Base-by-base conservation (phyloP, 106 monocot species). In the Ottelia alismoides region DNA sequence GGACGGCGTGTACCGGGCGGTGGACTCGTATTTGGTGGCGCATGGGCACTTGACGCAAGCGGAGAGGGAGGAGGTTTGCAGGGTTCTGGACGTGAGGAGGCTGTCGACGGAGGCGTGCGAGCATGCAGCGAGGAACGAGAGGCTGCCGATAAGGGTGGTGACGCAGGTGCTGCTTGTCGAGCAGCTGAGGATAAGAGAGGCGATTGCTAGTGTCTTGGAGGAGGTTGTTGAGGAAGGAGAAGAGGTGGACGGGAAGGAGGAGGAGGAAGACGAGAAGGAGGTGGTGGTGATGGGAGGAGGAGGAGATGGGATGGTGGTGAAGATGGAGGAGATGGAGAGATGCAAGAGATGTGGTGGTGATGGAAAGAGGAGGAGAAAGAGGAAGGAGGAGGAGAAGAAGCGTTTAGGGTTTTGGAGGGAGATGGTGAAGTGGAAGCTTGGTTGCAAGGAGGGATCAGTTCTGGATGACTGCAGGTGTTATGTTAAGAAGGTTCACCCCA, bases 41-140 rank as follows among this genome's bases (percentile, higher is more conserved):
- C 78, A 74, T 43, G 65, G 47, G 20, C 25, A 46, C 44, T 26
- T 74, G 70, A 73, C 65, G 43, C 70, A 79, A 45, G 43, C 50
- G 50, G 78, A 79, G 61, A 73, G 70, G 65, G 65, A 70, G 57
- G 60, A 65, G 57, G n/a, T 79, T 1, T 79, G 78, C 59, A 52
- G 61, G 28, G 52, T 14, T 22, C 23, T 79, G 28, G 73, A 70
- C n/a, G 27, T 48, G 21, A 11, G 30, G 25, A 21, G 46, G 65
- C 22, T 79, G 61, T 70, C 69, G 20, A 25, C 30, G 51, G 70
- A 35, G 45, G 78, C 62, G 6, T 57, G 69, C 61, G 73, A 74
- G 51, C 73, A 70, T 21, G 78, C 78, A 1, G 69, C 56, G 31
- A 56, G 27, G 60, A 73, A 70, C 61, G 45, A 61, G 50, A 17